Conservation (phyloP, 2,329 filamentous ascomycete genomes). For the Hypoxylon sp. region DNA sequence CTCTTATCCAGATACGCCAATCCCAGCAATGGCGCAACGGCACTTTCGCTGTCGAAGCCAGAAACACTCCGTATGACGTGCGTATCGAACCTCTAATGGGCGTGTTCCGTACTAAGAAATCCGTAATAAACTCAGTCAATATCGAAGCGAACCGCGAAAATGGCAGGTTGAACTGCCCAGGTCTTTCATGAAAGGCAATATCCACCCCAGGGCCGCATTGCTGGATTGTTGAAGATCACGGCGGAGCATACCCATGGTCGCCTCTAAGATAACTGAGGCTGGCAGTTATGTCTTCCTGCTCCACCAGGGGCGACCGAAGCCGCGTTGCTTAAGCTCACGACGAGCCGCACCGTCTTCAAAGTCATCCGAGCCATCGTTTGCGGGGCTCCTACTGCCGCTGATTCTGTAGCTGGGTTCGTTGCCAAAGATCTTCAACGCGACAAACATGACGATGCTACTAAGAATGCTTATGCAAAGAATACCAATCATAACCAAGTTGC, state of each 20-base stretch:
- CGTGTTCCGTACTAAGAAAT: conserved; percentile 34
- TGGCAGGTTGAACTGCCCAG: conserved; percentile 57
- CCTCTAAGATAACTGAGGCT: not conserved
- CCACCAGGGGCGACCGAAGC: conserved; percentile 63
- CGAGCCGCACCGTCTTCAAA: conserved; percentile 72
- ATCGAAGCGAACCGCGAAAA: conserved; percentile 38
- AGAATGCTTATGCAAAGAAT: conserved; percentile 84
- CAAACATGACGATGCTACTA: conserved; percentile 76
- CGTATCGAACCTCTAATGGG: conserved; percentile 49
- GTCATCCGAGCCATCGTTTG: conserved; percentile 57
- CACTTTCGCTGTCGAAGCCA: conserved; percentile 55
- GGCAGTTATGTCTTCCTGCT: conserved; percentile 50
- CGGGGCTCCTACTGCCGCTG: conserved; percentile 53
- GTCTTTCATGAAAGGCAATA: conserved; percentile 22
- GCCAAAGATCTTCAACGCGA: conserved; percentile 71
- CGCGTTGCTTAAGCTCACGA: conserved; percentile 69
- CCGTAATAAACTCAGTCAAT: conserved; percentile 33
- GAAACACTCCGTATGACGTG: conserved; percentile 49
- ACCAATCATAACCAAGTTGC: conserved; percentile 89
- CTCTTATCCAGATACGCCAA: conserved; percentile 46
- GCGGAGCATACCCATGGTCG: conserved; percentile 33
- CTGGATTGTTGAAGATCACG: conserved; percentile 46
- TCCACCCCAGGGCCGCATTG: conserved; percentile 17
- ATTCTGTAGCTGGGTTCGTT: conserved; percentile 65
- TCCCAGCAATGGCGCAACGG: conserved; percentile 56